These are phyloP conservation scores for Grigorovia transvaalensis DNA, from an alignment of 805 yeast species.

Conservation along the genomic window DNA sequence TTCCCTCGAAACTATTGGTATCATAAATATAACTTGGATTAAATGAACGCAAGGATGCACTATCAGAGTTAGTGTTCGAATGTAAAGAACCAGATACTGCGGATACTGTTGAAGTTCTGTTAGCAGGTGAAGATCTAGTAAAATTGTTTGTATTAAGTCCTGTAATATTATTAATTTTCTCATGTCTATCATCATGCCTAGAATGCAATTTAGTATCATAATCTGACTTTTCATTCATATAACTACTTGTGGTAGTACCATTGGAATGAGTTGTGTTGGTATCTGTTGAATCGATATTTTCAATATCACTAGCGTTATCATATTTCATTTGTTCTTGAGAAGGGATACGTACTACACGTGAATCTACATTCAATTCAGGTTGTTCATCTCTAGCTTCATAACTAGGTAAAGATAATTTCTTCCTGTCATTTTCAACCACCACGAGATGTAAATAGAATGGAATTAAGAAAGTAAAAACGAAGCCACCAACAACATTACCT, in stretches of 20 bases:
- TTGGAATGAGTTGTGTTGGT: not conserved
- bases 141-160: too few relatives aligned
- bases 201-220: not conserved
- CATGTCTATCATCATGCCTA: not conserved
- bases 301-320: slow-evolving; percentile 5
- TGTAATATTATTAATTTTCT: not conserved
- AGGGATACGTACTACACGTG: slow-evolving; percentile 56
- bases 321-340: slow-evolving; percentile 8
- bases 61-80: not conserved
- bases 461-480: slow-evolving; percentile 47
- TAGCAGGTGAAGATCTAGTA: not conserved
- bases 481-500: slow-evolving; percentile 77
- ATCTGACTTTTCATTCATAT: not conserved
- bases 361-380: slow-evolving; percentile 66
- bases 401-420: slow-evolving; percentile 48
- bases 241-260: not conserved
- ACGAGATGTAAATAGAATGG: slow-evolving; percentile 68
- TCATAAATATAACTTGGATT: not conserved
- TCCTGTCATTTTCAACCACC: slow-evolving; percentile 63
- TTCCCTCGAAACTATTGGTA: not conserved
- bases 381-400: slow-evolving; percentile 72
- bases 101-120: not conserved
- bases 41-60: not conserved
- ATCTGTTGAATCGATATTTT: not conserved
- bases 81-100: slow-evolving; percentile 1